Base-by-base conservation (phyloP, 345 rosid species). In the Lenwebbia sp. region DNA sequence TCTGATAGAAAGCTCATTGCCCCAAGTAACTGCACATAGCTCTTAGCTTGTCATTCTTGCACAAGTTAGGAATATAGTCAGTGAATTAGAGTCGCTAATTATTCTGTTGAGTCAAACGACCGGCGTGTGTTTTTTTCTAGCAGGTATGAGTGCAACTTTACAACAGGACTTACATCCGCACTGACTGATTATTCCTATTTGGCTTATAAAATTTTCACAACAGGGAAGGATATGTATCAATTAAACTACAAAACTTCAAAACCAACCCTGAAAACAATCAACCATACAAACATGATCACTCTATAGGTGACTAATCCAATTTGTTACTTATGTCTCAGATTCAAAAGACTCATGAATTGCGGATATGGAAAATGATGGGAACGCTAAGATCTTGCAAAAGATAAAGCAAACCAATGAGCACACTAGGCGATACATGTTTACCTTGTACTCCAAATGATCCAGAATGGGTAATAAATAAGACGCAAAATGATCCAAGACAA, bases 391-490 rank as follows among this genome's bases (percentile, higher is more conserved):
- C 47, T 70, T 65, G 76, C 76, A 8, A 65, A 65, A 30, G 76
- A 65, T 15, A 19, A 33, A 70, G 25, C 44, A 33, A 70, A 70
- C 78, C 47, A 70, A 52, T 2, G 47, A 70, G 44, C 78, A 70
- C 0, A 1, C 78, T 70, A 9, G 4, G 44, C 4, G 28, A 57
- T 84, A 33, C 52, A 53, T 82, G 89, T 93, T 47, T 89, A 98
- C 99, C 99, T 98, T 84, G 99, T 98, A 88, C 99, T 98, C 99
- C 99, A 95, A 81, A 98, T 94, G 90, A 98, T 84, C 99, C 99
- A 98, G 86, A 96, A 98, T 83, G 99, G 99, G 87, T 86, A 98
- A 90, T 94, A 98, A 84, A 95, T 91, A 85, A 98, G 98, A 82
- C 99, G 99, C 85, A 98, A 91, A 86, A 94, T 56, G 86, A 95